Conservation (phyloP, 2,329 filamentous ascomycete genomes). For the Sporothrix dimorphospora region DNA sequence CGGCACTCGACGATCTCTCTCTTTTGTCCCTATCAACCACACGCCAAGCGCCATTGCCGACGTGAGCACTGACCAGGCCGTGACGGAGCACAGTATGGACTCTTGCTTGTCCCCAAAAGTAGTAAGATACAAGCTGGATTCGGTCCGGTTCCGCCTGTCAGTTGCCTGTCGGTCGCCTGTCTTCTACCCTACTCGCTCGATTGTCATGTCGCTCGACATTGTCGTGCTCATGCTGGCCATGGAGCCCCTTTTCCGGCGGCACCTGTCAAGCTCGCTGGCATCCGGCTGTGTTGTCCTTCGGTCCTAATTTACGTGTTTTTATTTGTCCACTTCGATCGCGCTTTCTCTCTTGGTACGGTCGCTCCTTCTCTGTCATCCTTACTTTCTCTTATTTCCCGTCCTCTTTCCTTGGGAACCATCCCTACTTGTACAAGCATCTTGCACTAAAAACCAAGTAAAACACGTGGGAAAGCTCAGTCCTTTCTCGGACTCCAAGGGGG, state of each 20-base stretch:
- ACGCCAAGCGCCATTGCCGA: neutral
- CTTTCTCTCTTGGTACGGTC: neutral
- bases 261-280: neutral
- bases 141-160: constrained; percentile 5
- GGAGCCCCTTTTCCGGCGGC: neutral
- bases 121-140: neutral
- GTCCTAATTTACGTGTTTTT: neutral
- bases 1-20: constrained; percentile 3
- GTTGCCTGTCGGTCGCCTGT: neutral
- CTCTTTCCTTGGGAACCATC: neutral
- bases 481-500: neutral
- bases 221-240: neutral
- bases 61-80: neutral
- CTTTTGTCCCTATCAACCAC: neutral
- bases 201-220: neutral
- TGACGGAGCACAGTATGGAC: neutral
- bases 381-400: neutral
- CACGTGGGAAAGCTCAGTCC: constrained; percentile 5
- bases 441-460: neutral
- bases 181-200: neutral
- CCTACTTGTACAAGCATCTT: neutral
- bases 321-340: neutral
- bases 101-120: neutral
- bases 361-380: neutral
- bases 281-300: neutral